Percentiles rank a stretch among this genome's conserved stretches.
Conservation (phyloP, 768 basidiomycete genomes). For the Mrakia blollopis region DNA sequence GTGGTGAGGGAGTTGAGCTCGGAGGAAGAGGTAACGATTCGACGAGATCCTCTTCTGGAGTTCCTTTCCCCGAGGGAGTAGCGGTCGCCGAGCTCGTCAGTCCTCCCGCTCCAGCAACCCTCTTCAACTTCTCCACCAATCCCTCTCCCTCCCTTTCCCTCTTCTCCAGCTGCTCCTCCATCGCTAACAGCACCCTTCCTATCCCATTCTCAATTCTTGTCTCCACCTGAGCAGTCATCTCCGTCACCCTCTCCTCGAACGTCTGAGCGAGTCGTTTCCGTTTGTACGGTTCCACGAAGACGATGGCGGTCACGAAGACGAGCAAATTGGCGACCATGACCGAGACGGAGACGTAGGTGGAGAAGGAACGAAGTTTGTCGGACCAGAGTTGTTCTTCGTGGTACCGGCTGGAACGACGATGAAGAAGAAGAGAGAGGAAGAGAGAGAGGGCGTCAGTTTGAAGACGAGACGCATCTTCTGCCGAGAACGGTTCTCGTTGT, state of each 20-base stretch:
- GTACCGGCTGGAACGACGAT: slow-evolving; percentile 26
- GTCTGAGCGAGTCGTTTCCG: slow-evolving; percentile 75
- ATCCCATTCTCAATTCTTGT: slow-evolving; percentile 36
- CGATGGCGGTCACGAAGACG: slow-evolving; percentile 83
- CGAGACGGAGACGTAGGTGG: slow-evolving; percentile 84
- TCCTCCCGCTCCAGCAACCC: not conserved
- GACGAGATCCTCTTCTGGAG: too few relatives aligned
- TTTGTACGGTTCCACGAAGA: slow-evolving; percentile 96
- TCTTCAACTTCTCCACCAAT: not conserved
- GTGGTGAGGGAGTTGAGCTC: not conserved
- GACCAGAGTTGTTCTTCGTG: slow-evolving; percentile 87
- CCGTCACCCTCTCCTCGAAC: slow-evolving; percentile 74
- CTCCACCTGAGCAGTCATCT: slow-evolving; percentile 54
- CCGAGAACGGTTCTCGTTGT: too few relatives aligned
- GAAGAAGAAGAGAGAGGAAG: not conserved
- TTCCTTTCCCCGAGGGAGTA: too few relatives aligned
- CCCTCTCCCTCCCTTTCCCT: not conserved
- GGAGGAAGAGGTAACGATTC: too few relatives aligned
- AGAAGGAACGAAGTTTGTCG: slow-evolving; percentile 92
- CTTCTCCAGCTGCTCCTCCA: slow-evolving; percentile 22
- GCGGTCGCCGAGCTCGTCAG: not conserved
- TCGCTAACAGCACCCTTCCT: slow-evolving; percentile 25
- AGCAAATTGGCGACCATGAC: slow-evolving; percentile 81
- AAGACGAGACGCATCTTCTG: too few relatives aligned
- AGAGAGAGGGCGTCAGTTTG: too few relatives aligned